Evolutionary conservation across 1,284 basidiomycete genomes (phyloP).

Genomic region (Papiliotrema laurentii): DNA sequence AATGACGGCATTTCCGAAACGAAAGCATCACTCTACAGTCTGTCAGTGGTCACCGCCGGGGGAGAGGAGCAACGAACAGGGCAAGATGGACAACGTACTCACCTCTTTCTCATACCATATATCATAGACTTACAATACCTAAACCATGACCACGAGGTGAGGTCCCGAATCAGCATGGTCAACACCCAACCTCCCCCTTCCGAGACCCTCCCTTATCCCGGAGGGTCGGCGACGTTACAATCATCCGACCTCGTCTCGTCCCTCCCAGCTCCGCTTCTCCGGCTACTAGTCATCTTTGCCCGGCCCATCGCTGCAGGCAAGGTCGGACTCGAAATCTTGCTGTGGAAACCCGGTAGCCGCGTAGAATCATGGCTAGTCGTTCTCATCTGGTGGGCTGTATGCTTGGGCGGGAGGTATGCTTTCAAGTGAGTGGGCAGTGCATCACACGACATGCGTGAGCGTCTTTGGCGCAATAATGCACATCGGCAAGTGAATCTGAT

Average conservation of each 20-base stretch:
- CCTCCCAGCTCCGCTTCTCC: conserved; percentile 43
- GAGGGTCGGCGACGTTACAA: conserved; percentile 16
- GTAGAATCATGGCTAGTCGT: conserved; percentile 66
- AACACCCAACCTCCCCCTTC: background rate
- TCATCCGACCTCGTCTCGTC: conserved; percentile 39
- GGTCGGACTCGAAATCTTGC: conserved; percentile 55
- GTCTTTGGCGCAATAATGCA: too few species aligned
- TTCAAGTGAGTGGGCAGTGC: conserved; percentile 63
- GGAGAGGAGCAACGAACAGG: too few species aligned
- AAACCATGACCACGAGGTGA: too few species aligned
- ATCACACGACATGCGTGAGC: too few species aligned
- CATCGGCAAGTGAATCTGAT: too few species aligned
- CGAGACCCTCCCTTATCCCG: background rate
- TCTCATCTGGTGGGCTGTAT: conserved; percentile 70
- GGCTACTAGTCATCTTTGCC: conserved; percentile 49
- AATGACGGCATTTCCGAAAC: too few species aligned
- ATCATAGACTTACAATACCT: too few species aligned
- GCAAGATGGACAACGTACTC: too few species aligned
- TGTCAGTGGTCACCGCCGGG: too few species aligned
- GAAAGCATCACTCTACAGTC: too few species aligned
- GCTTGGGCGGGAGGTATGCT: conserved; percentile 57
- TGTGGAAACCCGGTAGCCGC: conserved; percentile 59
- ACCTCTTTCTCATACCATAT: background rate
- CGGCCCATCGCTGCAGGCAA: conserved; percentile 55
- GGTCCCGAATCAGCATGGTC: too few species aligned